phyloP scores from a whole-genome alignment of 1,284 basidiomycete species.

The Papiliotrema fonsecae region DNA sequence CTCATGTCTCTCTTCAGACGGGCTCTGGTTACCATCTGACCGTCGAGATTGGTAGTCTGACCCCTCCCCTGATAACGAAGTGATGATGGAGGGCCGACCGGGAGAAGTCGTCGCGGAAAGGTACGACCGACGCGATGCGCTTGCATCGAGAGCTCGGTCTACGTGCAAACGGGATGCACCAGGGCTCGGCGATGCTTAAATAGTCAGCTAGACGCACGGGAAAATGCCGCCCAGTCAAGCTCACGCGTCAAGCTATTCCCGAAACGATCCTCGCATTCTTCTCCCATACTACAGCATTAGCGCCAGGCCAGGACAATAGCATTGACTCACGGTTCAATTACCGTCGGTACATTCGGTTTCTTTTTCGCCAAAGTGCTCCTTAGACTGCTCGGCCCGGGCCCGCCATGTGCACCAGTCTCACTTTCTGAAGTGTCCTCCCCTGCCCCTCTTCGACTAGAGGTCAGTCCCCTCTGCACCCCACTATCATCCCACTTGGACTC shows the following conservation, averaged over 20 bases:
- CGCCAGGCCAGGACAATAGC: neutral
- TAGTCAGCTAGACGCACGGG: neutral
- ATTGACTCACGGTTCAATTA: slow-evolving; percentile 35
- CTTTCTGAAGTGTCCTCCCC: slow-evolving; percentile 40
- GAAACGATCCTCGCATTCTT: slow-evolving; percentile 26
- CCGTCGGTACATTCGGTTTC: slow-evolving; percentile 28
- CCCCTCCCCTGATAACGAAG: slow-evolving; percentile 13
- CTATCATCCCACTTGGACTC: slow-evolving; percentile 8
- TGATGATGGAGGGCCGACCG: slow-evolving; percentile 26
- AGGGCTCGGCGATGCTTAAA: slow-evolving; percentile 19
- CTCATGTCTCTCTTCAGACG: neutral
- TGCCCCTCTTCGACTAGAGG: slow-evolving; percentile 14
- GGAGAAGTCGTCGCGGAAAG: slow-evolving; percentile 13
- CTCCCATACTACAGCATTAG: slow-evolving; percentile 20
- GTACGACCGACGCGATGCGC: slow-evolving; percentile 13
- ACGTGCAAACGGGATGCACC: slow-evolving; percentile 9
- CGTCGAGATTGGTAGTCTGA: slow-evolving; percentile 8
- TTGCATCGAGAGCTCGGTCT: slow-evolving; percentile 2
- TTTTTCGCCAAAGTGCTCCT: slow-evolving; percentile 13
- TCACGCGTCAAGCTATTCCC: neutral
- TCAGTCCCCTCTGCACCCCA: slow-evolving; percentile 6
- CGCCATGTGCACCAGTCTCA: slow-evolving; percentile 28
- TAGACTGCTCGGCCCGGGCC: slow-evolving; percentile 17
- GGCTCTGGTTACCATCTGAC: neutral
- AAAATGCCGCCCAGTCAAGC: too few relatives aligned